Conservation (phyloP, 768 basidiomycete species). For the Paxillus involutus region DNA sequence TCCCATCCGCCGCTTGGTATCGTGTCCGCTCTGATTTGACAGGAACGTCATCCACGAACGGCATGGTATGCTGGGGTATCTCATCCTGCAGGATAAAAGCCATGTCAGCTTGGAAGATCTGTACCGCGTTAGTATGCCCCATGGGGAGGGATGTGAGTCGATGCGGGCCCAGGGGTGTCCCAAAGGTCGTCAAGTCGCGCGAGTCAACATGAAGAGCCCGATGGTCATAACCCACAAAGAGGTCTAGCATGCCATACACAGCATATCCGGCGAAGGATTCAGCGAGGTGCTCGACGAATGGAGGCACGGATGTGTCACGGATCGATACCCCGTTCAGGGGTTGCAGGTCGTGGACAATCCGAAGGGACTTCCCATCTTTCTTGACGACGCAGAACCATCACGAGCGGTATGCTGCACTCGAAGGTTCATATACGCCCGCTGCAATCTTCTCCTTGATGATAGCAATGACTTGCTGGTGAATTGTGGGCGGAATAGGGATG, state of each 20-base stretch:
- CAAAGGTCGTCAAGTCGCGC: constrained; percentile 40
- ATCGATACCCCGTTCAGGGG: constrained; percentile 39
- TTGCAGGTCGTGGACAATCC: constrained; percentile 37
- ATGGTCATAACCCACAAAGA: constrained; percentile 38
- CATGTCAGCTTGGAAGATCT: constrained; percentile 42
- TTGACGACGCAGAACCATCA: constrained; percentile 18
- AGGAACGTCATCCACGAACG: too few species aligned
- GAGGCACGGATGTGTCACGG: constrained; percentile 16
- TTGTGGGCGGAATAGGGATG: constrained; percentile 29
- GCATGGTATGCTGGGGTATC: constrained; percentile 39
- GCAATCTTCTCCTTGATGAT: neutral
- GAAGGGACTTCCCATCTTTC: constrained; percentile 36
- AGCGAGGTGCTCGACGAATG: constrained; percentile 28
- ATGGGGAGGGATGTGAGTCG: constrained; percentile 35
- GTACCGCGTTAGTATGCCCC: constrained; percentile 42
- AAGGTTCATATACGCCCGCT: neutral
- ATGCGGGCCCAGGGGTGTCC: constrained; percentile 35
- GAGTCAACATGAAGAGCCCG: constrained; percentile 28
- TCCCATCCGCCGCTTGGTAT: too few species aligned
- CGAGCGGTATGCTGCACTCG: neutral
- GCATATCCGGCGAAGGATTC: constrained; percentile 33
- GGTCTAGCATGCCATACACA: constrained; percentile 31
- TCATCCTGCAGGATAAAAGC: constrained; percentile 37
- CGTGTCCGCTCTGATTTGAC: too few species aligned
- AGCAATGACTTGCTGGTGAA: constrained; percentile 6